phyloP scores from a whole-genome alignment of 2,329 filamentous ascomycete species.

The Sporothrix schenckii region DNA sequence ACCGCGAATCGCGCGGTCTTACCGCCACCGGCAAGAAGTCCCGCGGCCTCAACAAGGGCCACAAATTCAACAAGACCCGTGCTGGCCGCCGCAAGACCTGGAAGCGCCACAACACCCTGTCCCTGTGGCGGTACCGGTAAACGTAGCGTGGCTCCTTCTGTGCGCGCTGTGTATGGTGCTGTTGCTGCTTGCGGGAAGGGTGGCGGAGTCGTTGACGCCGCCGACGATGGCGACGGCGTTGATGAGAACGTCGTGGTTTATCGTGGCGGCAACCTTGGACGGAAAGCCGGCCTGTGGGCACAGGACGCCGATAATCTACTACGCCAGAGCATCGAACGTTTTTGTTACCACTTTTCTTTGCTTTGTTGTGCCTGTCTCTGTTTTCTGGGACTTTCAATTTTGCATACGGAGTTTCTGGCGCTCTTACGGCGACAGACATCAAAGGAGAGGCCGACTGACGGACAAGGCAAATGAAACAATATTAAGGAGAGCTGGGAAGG shows the following conservation, averaged over 20 bases:
- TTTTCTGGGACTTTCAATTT: conserved; percentile 4
- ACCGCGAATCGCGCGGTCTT: conserved; percentile 96
- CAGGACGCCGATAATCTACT: not conserved
- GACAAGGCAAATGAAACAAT: conserved; percentile 17
- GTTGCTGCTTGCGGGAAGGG: conserved; percentile 17
- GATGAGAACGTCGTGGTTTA: conserved; percentile 32
- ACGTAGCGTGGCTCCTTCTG: conserved; percentile 30
- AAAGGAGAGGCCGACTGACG: not conserved
- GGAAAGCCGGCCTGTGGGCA: conserved; percentile 17
- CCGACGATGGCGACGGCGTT: conserved; percentile 31
- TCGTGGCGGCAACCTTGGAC: conserved; percentile 28
- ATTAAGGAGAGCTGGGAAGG: conserved; percentile 4
- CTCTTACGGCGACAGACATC: not conserved
- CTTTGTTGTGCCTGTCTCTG: not conserved
- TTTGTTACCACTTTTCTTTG: not conserved
- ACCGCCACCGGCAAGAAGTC: conserved; percentile 99
- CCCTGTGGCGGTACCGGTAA: conserved; percentile 97
- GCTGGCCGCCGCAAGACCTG: conserved; percentile 99
- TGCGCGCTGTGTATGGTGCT: not conserved
- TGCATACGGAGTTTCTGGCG: not conserved
- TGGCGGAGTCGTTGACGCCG: conserved; percentile 26
- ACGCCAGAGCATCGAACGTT: not conserved
- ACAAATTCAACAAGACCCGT: conserved; percentile 98
- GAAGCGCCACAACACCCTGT: conserved; percentile 99
- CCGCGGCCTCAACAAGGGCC: conserved; percentile 98